These are phyloP conservation scores for Schizosaccharomyces octosporus DNA, from an alignment of 805 yeast species.

Conservation along the genomic window DNA sequence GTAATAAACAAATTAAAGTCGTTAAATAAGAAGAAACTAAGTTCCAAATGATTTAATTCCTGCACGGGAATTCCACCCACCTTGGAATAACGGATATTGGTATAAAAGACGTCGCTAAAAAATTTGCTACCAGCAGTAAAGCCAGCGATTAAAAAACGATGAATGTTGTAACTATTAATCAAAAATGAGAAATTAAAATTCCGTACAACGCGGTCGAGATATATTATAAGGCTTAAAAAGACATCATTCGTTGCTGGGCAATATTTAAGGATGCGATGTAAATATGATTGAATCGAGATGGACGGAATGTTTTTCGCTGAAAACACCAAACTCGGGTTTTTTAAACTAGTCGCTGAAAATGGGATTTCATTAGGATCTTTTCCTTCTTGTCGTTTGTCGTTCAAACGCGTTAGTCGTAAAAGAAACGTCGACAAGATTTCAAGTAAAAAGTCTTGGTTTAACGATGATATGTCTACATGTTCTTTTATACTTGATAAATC, in stretches of 20 bases:
- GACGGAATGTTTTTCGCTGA: constrained; percentile 94
- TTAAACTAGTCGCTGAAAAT: constrained; percentile 1
- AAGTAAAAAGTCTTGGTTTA: neutral
- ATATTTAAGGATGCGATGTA: constrained; percentile 74
- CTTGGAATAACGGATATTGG: constrained; percentile 80
- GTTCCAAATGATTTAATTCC: constrained; percentile 75
- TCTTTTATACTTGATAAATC: neutral
- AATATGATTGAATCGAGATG: constrained; percentile 71
- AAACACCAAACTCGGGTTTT: constrained; percentile 41
- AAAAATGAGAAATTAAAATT: constrained; percentile 31
- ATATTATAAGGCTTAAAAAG: constrained; percentile 66
- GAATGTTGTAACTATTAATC: constrained; percentile 89
- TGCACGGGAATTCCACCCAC: constrained; percentile 82
- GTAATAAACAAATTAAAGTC: constrained; percentile 75
- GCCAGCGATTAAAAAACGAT: constrained; percentile 78
- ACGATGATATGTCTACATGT: neutral
- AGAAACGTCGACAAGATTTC: neutral
- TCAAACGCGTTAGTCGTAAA: neutral
- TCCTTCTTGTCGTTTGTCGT: neutral
- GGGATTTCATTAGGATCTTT: neutral
- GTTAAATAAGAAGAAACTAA: constrained; percentile 60
- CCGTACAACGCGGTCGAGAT: constrained; percentile 54
- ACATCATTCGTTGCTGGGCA: constrained; percentile 98
- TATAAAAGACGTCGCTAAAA: constrained; percentile 81
- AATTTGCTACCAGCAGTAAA: constrained; percentile 88